These are phyloP conservation scores for Cladorrhinum samala DNA, from an alignment of 495 filamentous ascomycete species.

Conservation along the genomic window DNA sequence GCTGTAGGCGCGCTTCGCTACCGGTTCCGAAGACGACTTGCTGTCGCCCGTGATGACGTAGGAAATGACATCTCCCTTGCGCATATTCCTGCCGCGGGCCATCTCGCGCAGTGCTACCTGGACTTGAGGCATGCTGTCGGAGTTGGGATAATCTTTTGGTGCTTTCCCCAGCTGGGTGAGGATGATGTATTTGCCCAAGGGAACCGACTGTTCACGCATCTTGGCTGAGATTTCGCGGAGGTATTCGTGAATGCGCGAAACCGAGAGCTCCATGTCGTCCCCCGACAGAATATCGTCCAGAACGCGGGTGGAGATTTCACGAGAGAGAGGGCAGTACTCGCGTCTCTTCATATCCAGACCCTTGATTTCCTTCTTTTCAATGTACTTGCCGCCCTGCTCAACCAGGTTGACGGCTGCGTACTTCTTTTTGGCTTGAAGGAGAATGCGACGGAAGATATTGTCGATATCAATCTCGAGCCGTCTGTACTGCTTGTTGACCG, in stretches of 20 bases:
- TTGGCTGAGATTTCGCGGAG: slow-evolving; percentile 72
- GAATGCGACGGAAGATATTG: slow-evolving; percentile 87
- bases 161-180: slow-evolving; percentile 94
- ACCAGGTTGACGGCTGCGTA: slow-evolving; percentile 95
- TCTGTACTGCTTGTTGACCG: slow-evolving; percentile 82
- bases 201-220: slow-evolving; percentile 73
- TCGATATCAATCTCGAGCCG: slow-evolving; percentile 96
- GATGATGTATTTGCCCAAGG: slow-evolving; percentile 85
- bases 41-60: slow-evolving; percentile 86
- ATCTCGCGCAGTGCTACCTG: slow-evolving; percentile 89
- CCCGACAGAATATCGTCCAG: slow-evolving; percentile 90
- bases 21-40: slow-evolving; percentile 60
- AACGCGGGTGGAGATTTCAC: slow-evolving; percentile 80
- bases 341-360: slow-evolving; percentile 95
- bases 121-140: slow-evolving; percentile 91
- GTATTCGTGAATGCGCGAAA: slow-evolving; percentile 88
- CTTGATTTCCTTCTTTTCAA: slow-evolving; percentile 96
- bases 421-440: slow-evolving; percentile 98
- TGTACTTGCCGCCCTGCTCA: slow-evolving; percentile 78
- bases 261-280: slow-evolving; percentile 81
- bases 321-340: slow-evolving; percentile 91
- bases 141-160: slow-evolving; percentile 88
- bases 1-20: slow-evolving; percentile 82
- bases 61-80: slow-evolving; percentile 90
- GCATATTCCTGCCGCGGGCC: slow-evolving; percentile 76